Evolutionary conservation across 805 yeast species (phyloP).

Genomic region (Candida hungchunana): DNA sequence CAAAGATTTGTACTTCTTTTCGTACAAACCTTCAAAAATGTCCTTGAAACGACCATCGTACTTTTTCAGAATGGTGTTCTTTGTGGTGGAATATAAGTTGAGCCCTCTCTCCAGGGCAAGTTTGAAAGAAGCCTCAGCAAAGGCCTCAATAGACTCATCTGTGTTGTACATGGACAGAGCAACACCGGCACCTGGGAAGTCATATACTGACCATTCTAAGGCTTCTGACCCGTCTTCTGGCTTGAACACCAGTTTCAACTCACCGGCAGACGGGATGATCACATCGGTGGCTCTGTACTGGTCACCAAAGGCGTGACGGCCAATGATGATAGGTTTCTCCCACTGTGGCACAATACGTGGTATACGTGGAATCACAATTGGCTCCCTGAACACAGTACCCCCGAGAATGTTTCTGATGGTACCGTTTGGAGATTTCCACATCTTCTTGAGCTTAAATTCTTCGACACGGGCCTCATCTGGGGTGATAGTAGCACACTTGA

Average conservation of each 20-base stretch:
- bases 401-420: slow-evolving; percentile 94
- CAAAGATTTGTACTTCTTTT: slow-evolving; percentile 55
- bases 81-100: slow-evolving; percentile 84
- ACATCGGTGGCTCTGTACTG: slow-evolving; percentile 93
- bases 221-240: slow-evolving; percentile 59
- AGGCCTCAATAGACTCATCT: slow-evolving; percentile 82
- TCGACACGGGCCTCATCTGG: slow-evolving; percentile 94
- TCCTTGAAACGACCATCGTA: slow-evolving; percentile 97
- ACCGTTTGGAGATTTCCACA: slow-evolving; percentile 98
- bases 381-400: slow-evolving; percentile 96
- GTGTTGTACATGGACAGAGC: slow-evolving; percentile 95
- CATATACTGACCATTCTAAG: slow-evolving; percentile 56
- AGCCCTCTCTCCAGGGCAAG: slow-evolving; percentile 74
- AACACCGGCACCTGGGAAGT: slow-evolving; percentile 65
- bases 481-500: slow-evolving; percentile 98
- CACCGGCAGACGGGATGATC: slow-evolving; percentile 76
- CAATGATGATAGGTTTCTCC: slow-evolving; percentile 94
- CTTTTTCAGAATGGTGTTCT: slow-evolving; percentile 89
- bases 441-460: slow-evolving; percentile 85
- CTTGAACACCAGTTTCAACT: slow-evolving; percentile 69
- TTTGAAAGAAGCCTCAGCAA: slow-evolving; percentile 91
- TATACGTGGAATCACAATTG: slow-evolving; percentile 83
- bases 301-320: slow-evolving; percentile 97
- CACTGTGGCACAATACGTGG: slow-evolving; percentile 89
- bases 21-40: slow-evolving; percentile 80